phyloP scores from a whole-genome alignment of 208 protist genomes.

The Acanthamoeba lenticulata region DNA sequence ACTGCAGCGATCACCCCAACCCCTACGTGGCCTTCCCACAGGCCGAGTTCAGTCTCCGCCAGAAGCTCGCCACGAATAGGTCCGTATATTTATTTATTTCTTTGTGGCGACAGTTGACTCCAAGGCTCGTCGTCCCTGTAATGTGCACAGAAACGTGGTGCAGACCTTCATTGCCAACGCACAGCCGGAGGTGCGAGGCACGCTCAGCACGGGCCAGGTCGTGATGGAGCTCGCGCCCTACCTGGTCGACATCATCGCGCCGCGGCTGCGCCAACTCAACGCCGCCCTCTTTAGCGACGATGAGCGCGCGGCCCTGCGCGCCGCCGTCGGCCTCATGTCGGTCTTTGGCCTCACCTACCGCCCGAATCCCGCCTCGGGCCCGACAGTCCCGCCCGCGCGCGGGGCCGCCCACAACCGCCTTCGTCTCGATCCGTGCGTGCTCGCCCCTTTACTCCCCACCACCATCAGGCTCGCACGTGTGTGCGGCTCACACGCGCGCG shows the following conservation, averaged over 20 bases:
- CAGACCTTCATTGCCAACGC: constrained; percentile 27
- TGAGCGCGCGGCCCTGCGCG: neutral
- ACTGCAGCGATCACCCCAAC: constrained; percentile 39
- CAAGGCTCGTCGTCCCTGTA: neutral
- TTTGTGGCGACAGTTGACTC: too few species aligned
- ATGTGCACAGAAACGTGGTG: constrained; percentile 32
- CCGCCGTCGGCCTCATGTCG: constrained; percentile 2
- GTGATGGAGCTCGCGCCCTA: constrained; percentile 23
- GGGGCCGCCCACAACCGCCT: neutral
- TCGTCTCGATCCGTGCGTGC: neutral
- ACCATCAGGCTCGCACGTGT: too few species aligned
- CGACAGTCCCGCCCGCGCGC: neutral
- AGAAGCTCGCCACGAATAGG: neutral
- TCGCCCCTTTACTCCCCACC: too few species aligned
- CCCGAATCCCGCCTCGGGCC: neutral
- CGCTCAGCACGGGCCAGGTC: neutral
- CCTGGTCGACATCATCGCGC: constrained; percentile 51
- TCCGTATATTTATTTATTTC: too few species aligned
- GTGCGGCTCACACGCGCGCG: too few species aligned
- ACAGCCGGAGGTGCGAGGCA: neutral
- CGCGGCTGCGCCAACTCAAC: constrained; percentile 2
- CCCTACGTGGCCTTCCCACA: constrained; percentile 13
- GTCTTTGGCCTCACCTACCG: constrained; percentile 44
- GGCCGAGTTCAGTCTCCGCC: neutral
- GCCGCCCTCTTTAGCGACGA: neutral